Evolutionary conservation across 2,329 filamentous ascomycete species (phyloP), one percentile per base, ranked within the genome.

Genomic region (Alternaria solani): DNA sequence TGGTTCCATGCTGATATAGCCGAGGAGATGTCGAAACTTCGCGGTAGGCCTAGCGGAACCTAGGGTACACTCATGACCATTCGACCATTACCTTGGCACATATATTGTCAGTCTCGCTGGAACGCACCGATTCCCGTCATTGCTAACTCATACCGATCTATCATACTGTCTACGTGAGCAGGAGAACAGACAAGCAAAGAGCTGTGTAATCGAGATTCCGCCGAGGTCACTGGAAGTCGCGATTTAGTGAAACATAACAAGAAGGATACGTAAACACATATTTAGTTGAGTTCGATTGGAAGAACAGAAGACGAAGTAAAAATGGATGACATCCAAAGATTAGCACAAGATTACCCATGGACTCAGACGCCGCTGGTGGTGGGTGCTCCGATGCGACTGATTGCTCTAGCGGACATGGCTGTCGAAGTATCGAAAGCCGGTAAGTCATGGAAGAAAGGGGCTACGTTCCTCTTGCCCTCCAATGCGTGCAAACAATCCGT

Each of bases 301-400:
- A 36, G 32, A 36, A 36, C 12, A 38, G 16, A 0, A 38, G 2
- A 38, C 18, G 38, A 43, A 2, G 5, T 4, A 7, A 46, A 41
- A 1, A 70, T 65, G 63, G 36, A 54, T 4, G 12, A 60, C 11
- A 54, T 66, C 16, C 53, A 66, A 44, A 64, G 48, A 56, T 62
- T 78, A 54, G 75, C 69, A 52, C 52, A 62, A 18, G 76, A 80
- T 62, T 88, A 89, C 68, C 86, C 87, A 66, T 91, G 88, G 88
- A 83, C 82, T 5, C 74, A 80, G 36, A 67, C 77, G 2, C 89
- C 88, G 6, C 76, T 91, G 20, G 82, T 93, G 30, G 81, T 84
- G 46, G 81, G 83, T 38, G 90, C 89, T 1, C 91, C 91, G 0
- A 92, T 93, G 90, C 85, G 88, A 46, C 81, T 88, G 36, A 86